Base-by-base conservation (phyloP, 495 filamentous ascomycete genomes). In the Lindgomyces ingoldianus region DNA sequence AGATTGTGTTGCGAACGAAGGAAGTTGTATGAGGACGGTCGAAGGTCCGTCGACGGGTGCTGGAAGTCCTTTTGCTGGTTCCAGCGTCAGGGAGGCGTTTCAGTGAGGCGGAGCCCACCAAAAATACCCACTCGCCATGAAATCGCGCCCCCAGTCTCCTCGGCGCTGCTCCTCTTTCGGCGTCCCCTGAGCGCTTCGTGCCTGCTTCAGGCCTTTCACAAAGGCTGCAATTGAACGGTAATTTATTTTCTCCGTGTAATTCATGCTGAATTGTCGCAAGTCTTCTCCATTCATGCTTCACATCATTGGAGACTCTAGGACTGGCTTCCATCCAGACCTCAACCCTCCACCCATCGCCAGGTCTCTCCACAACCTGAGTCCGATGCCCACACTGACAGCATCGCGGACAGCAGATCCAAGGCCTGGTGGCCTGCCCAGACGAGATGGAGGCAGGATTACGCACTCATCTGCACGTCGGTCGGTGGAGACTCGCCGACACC, bases 51-150 rank as follows among this genome's bases (percentile, higher is more conserved):
- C 3, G 39, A 22, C 22, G 61, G 61, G 52, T 54, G 54, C 62
- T 58, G 60, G 60, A n/a, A 64, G 62, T 49, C 46, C 53, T 58
- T 65, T 65, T 65, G 62, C 62, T 65, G 53, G 53, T 45, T n/a
- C 26, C 62, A 19, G 53, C 46, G 60, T 64, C 45, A 22, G 45
- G 47, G 62, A 57, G 62, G 53, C 49, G 60, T 62, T 56, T 55
- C 60, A n/a, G 19, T 55, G 59, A 56, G 60, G 60, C 60, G 25
- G 47, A 24, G 60, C 56, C 48, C 47, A 42, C 58, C 58, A 44
- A 61, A 52, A 53, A 61, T 53, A 49, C 33, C n/a, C 25, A 1
- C 33, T 24, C n/a, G 1, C 36, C 41, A 54, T 24, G 3, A 30
- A 9, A 26, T 18, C 25, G 30, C 27, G 30, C 29, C 21, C 26